Evolutionary conservation across 2,329 filamentous ascomycete species (phyloP), one percentile per base, ranked within the genome.

Genomic region (Pestalotiopsis sp.): DNA sequence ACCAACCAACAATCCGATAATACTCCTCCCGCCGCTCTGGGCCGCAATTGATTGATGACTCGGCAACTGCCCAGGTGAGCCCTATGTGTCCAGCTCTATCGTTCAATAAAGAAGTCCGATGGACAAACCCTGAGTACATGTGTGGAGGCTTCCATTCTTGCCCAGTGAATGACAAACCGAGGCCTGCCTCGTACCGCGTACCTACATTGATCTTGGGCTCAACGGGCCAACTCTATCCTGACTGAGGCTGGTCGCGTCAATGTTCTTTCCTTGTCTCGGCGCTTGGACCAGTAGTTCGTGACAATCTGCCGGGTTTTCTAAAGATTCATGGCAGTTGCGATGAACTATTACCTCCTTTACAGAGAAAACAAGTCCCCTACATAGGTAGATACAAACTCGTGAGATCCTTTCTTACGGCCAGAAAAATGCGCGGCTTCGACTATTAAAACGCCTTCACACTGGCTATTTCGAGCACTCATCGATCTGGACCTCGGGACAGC

Each of bases 211-310:
- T 27, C 27, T 20, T 20, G 17, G 45, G 45, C 4, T 7, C 45
- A 23, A 3, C n/a, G 45, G 5, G 20, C 45, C 45, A 52, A 52
- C 45, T 52, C 45, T 52, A 20, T 23, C 17, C 20, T n/a, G 45
- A 59, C 23, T 27, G 11, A 36, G 36, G 61, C 61, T 11, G 17
- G 20, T 52, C 17, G 45, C 17, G 27, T n/a, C 36, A n/a, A 6
- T 17, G 38, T 23, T 36, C 64, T 45, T 63, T 49, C n/a, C 25
- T 39, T 69, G 68, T 69, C 68, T 69, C 60, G 60, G 60, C 52
- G 68, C 64, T 67, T 62, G 60, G 64, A 57, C 68, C 68, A 69
- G 27, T 52, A 56, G 68, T 69, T 69, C 68, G 64, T 67, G 31
- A 56, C 68, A 49, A 7, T 56, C 64, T n/a, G 52, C 52, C 27